phyloP scores from a whole-genome alignment of 2,329 filamentous ascomycete genomes.

The Sporothrix variecibatus region DNA sequence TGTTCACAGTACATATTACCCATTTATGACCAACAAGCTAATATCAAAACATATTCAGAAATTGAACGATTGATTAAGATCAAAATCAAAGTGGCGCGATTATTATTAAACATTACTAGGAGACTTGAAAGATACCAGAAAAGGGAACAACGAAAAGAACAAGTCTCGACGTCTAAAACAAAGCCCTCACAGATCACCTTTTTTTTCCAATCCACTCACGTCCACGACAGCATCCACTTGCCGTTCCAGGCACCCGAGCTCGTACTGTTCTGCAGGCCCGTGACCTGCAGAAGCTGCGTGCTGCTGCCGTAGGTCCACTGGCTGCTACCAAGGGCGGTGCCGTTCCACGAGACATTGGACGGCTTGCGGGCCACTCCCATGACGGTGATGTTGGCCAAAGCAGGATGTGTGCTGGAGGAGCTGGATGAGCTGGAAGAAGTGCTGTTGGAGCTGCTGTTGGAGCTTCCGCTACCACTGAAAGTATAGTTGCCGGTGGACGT shows the following conservation, averaged over 20 bases:
- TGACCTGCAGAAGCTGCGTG: conserved; percentile 52
- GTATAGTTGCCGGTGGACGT: conserved; percentile 53
- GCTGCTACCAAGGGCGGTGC: conserved; percentile 42
- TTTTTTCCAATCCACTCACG: not conserved
- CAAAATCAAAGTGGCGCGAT: not conserved
- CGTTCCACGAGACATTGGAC: conserved; percentile 55
- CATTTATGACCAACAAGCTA: conserved; percentile 5
- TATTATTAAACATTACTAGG: not conserved
- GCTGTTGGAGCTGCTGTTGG: conserved; percentile 41
- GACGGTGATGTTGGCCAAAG: conserved; percentile 63
- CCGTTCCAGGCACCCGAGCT: conserved; percentile 57
- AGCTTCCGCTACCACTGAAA: conserved; percentile 35
- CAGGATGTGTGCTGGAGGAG: conserved; percentile 21
- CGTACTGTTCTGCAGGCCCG: conserved; percentile 52
- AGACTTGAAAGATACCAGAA: not conserved
- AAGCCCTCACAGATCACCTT: not conserved
- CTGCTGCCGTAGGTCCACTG: conserved; percentile 52
- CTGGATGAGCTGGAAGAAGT: not conserved
- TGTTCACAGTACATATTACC: not conserved
- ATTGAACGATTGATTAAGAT: not conserved
- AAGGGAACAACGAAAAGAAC: not conserved
- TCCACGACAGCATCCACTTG: conserved; percentile 61
- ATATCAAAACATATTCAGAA: not conserved
- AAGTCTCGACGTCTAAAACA: not conserved
- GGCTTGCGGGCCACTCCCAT: conserved; percentile 53